phyloP scores from a whole-genome alignment of 495 filamentous ascomycete genomes.

The Penicillium cinerascens region DNA sequence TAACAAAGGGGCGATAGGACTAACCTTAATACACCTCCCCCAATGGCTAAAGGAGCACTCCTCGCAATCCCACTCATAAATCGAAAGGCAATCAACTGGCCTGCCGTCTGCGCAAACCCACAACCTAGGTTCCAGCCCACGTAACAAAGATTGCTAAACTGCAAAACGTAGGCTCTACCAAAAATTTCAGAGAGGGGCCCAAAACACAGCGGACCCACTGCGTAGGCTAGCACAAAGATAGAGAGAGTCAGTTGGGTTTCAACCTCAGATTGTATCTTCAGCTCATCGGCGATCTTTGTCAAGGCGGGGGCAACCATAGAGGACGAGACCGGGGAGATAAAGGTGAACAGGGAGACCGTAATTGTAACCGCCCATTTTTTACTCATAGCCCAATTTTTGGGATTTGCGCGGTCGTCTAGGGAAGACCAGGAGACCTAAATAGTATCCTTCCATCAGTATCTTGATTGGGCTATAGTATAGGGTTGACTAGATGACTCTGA shows the following conservation, averaged over 20 bases:
- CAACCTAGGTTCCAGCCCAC: constrained; percentile 52
- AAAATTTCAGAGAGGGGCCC: constrained; percentile 60
- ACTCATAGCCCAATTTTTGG: constrained; percentile 1
- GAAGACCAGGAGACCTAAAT: too few species aligned
- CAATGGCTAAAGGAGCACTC: constrained; percentile 42
- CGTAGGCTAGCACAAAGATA: constrained; percentile 47
- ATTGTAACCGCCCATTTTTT: background rate
- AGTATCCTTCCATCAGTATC: too few species aligned
- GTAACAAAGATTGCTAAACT: constrained; percentile 41
- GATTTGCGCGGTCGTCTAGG: background rate
- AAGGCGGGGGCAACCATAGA: constrained; percentile 66
- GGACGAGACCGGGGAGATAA: constrained; percentile 48
- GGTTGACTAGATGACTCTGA: too few species aligned
- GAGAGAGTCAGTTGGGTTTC: constrained; percentile 50
- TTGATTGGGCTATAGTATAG: too few species aligned
- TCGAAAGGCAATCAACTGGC: constrained; percentile 51
- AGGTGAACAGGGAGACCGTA: constrained; percentile 10
- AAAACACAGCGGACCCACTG: constrained; percentile 48
- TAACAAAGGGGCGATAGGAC: too few species aligned
- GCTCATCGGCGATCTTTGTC: constrained; percentile 45
- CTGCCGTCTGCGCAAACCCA: constrained; percentile 46
- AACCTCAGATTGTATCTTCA: constrained; percentile 47
- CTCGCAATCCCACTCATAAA: constrained; percentile 53
- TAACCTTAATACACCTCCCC: too few species aligned
- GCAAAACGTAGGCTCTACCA: constrained; percentile 51